These are phyloP conservation scores for Edaphochlamys debaryana DNA, from an alignment of 139 green algal species.

Conservation along the genomic window DNA sequence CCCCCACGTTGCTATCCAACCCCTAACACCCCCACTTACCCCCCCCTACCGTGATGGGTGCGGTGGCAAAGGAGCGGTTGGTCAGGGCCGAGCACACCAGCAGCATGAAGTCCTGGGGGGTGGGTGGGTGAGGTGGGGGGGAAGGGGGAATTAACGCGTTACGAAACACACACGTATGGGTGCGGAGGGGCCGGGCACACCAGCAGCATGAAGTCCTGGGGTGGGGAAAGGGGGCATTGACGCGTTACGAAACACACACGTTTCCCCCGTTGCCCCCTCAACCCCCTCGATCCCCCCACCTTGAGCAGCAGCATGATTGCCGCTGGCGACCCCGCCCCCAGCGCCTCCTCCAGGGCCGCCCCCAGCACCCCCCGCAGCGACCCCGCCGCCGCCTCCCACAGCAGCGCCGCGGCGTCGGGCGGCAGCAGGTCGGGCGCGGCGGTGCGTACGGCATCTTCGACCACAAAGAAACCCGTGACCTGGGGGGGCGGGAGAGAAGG, in stretches of 20 bases:
- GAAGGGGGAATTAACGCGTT: not conserved
- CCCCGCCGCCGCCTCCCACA: slow-evolving; percentile 66
- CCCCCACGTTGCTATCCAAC: too few species aligned
- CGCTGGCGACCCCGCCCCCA: slow-evolving; percentile 22
- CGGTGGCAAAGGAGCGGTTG: slow-evolving; percentile 18
- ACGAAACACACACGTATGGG: not conserved
- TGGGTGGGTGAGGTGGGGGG: not conserved
- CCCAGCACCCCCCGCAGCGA: slow-evolving; percentile 66
- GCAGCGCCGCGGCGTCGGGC: slow-evolving; percentile 32
- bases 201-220: slow-evolving; percentile 78
- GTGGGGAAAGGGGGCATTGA: not conserved
- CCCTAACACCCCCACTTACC: too few species aligned
- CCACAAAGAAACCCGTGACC: slow-evolving; percentile 81
- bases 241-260: not conserved
- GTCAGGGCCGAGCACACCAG: slow-evolving; percentile 75
- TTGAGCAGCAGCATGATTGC: slow-evolving; percentile 57
- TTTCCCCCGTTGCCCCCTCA: too few species aligned
- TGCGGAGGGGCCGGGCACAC: slow-evolving; percentile 70
- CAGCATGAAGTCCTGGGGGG: slow-evolving; percentile 73
- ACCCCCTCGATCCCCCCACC: not conserved
- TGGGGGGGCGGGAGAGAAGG: slow-evolving; percentile 13
- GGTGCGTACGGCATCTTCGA: slow-evolving; percentile 74
- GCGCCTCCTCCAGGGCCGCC: slow-evolving; percentile 54
- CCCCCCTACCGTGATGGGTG: slow-evolving; percentile 41
- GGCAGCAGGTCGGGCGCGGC: slow-evolving; percentile 50